Percentiles rank a stretch among this genome's conserved stretches.
Evolutionary conservation across 1,284 basidiomycete species (phyloP).

Genomic region (Papiliotrema laurentii): DNA sequence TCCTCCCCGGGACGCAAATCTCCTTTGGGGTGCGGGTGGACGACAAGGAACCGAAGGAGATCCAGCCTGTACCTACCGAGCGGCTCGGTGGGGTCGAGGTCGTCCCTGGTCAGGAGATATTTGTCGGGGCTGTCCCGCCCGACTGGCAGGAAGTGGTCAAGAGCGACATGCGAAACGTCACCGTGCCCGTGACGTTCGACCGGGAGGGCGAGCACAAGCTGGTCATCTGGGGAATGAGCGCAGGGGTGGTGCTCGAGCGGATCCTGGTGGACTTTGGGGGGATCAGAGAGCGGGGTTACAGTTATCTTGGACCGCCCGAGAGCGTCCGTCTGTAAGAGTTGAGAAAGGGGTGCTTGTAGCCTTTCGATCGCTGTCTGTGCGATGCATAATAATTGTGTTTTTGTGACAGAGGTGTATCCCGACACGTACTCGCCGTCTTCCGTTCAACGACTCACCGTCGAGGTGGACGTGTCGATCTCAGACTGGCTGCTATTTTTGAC

Average conservation of each 20-base stretch:
- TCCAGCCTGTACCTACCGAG: conserved; percentile 50
- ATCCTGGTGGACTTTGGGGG: conserved; percentile 35
- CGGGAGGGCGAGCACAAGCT: conserved; percentile 29
- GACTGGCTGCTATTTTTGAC: no score
- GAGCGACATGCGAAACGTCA: conserved; percentile 31
- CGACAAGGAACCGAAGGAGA: conserved; percentile 46
- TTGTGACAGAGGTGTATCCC: no score
- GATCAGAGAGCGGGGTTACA: conserved; percentile 27
- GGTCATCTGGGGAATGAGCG: conserved; percentile 30
- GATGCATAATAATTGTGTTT: no score
- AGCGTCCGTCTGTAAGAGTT: conserved; percentile 19
- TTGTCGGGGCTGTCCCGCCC: conserved; percentile 54
- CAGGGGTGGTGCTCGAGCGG: conserved; percentile 36
- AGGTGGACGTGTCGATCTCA: no score
- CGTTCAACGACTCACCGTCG: no score
- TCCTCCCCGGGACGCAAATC: conserved; percentile 54
- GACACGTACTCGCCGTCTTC: no score
- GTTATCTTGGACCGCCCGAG: conserved; percentile 36
- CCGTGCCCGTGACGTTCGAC: conserved; percentile 8
- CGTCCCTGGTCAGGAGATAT: background rate
- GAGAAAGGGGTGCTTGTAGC: no score
- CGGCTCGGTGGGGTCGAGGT: conserved; percentile 9
- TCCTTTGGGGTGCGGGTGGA: conserved; percentile 59
- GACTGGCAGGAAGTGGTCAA: conserved; percentile 37
- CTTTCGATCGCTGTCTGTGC: no score